Evolutionary conservation across 164 flowering plant genomes (phyloP).

Genomic region (Santalum album): DNA sequence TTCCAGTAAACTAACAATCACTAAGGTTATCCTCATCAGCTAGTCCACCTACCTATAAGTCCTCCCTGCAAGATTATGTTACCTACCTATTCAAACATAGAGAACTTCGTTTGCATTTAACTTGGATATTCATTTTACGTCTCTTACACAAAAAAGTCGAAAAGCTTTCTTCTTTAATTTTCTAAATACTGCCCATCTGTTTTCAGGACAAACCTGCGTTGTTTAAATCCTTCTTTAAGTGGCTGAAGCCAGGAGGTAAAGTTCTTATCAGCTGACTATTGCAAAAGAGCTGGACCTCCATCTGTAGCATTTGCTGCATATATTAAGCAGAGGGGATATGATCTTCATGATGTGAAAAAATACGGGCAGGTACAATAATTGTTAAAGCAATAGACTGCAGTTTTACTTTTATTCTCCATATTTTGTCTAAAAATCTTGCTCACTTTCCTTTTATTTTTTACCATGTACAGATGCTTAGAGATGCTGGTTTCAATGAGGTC

Average conservation of each 20-base stretch:
- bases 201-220: slow-evolving; percentile 89
- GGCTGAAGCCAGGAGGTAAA: slow-evolving; percentile 96
- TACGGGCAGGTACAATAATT: slow-evolving; percentile 76
- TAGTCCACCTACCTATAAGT: too few relatives aligned
- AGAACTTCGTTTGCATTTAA: too few relatives aligned
- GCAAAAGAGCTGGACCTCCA: slow-evolving; percentile 62
- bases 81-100: too few relatives aligned
- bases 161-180: neutral
- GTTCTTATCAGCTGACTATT: slow-evolving; percentile 94
- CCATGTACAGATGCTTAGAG: slow-evolving; percentile 68
- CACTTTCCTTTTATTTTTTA: neutral
- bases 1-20: too few relatives aligned
- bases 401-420: neutral
- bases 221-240: slow-evolving; percentile 74
- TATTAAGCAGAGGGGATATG: slow-evolving; percentile 90
- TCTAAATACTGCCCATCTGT: neutral
- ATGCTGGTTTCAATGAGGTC: slow-evolving; percentile 92
- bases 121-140: too few relatives aligned
- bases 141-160: too few relatives aligned
- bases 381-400: neutral
- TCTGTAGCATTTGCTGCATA: slow-evolving; percentile 65
- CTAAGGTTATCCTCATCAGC: too few relatives aligned
- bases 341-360: slow-evolving; percentile 76
- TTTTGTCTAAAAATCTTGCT: neutral
- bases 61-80: too few relatives aligned